Base-by-base conservation (phyloP, 75 land plant genomes). In the Pinus taeda region DNA sequence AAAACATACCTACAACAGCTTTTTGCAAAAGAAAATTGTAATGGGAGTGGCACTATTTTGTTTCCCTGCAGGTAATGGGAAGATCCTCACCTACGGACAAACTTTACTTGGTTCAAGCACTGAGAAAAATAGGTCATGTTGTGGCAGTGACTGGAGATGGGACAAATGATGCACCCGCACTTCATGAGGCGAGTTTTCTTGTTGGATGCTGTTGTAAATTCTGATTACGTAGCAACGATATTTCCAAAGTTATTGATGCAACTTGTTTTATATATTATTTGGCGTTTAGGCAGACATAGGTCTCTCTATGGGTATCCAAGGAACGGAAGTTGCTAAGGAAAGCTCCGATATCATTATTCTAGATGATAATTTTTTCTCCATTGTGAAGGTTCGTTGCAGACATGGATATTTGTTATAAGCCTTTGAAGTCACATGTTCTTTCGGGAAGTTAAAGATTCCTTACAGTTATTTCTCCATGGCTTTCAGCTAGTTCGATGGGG, bases 121-220 rank as follows among this genome's bases (percentile, higher is more conserved):
- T 96, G 79, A 79, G 81, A 60, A 97, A 79, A 75, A 89, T 66
- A 59, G 99, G 99, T 11, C 85, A 96, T 76, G 85, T 96, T 78
- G 99, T 96, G 76, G 99, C 99, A 74, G 99, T 96, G 17, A 96
- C 99, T 78, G 99, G 99, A 45, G 99, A 96, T 85, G 98, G 99
- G n/a, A 94, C 98, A 65, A 94, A 96, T 85, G 99, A 96, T 90
- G 98, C 99, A 60, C 99, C 99, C 80, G 99, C 99, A 70, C 83
- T 96, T 45, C 98, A 94, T 80, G 99, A 96, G 93, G 96, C 90
- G 36, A 45, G 79, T 11, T 80, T 57, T 13, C 24, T 13, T 49
- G 12, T 49, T 49, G 55, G 12, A 49, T 49, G 9, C 55, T 49
- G 55, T 49, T 49, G 55, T 49, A 49, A 22, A 24, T 26, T 62